Conservation (phyloP, 202 grass and related monocot species). For the Brachypodium distachyon region DNA sequence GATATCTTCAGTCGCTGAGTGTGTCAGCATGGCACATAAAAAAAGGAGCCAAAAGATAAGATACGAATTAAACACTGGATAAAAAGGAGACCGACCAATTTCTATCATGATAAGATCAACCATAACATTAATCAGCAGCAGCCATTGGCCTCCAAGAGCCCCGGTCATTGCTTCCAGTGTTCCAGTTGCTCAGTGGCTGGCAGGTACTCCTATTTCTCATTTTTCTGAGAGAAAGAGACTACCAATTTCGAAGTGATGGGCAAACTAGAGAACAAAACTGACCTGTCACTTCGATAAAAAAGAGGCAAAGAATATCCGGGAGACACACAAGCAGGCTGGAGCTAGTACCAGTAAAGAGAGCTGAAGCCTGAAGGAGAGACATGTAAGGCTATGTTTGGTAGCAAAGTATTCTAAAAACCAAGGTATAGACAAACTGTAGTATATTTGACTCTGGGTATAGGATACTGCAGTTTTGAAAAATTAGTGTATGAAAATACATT, state of each 20-base stretch:
- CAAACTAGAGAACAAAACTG: not conserved
- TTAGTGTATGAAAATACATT: too few relatives aligned
- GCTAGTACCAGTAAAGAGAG: not conserved
- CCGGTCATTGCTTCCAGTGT: not conserved
- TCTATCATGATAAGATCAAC: not conserved
- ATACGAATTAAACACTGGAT: not conserved
- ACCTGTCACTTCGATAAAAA: not conserved
- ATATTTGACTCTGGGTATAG: too few relatives aligned
- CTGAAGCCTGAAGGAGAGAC: not conserved
- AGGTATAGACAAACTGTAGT: too few relatives aligned
- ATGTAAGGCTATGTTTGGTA: too few relatives aligned
- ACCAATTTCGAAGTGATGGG: not conserved
- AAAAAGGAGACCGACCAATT: not conserved
- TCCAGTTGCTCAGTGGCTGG: not conserved
- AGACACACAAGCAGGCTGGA: not conserved
- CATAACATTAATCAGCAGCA: not conserved
- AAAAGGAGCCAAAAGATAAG: slow-evolving; percentile 11
- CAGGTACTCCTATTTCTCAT: not conserved
- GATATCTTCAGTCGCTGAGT: not conserved
- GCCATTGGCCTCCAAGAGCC: not conserved
- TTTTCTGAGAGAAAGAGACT: not conserved
- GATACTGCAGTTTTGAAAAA: too few relatives aligned
- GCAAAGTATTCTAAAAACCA: too few relatives aligned
- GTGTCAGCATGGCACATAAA: not conserved
- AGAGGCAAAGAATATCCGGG: not conserved